Conservation (phyloP, 1,284 basidiomycete genomes). For the Ceratorhiza oryzae-sativae region DNA sequence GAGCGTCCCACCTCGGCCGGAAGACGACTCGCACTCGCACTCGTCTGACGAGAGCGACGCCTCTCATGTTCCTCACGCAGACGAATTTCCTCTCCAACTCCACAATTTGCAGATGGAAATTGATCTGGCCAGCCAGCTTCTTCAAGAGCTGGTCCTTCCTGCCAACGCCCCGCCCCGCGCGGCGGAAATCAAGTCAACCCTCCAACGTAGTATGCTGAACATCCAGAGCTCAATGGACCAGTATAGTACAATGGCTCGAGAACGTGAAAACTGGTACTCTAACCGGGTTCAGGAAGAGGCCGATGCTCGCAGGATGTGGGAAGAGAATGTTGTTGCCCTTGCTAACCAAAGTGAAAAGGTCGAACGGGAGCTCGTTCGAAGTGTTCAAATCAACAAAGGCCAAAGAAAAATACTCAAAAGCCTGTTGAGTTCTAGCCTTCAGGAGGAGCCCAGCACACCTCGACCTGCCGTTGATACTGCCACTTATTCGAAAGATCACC, state of each 20-base stretch:
- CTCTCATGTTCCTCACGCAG: conserved; percentile 66
- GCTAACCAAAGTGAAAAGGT: conserved; percentile 87
- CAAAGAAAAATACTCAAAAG: conserved; percentile 40
- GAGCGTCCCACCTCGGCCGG: neutral
- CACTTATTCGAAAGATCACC: neutral
- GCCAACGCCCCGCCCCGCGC: conserved; percentile 31
- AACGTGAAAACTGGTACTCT: conserved; percentile 85
- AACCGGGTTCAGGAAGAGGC: conserved; percentile 70
- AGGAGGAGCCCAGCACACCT: conserved; percentile 30
- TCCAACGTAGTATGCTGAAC: conserved; percentile 68
- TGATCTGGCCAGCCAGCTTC: conserved; percentile 75
- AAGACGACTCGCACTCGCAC: conserved; percentile 17
- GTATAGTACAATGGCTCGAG: conserved; percentile 75
- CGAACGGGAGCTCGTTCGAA: conserved; percentile 77
- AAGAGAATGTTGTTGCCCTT: conserved; percentile 87
- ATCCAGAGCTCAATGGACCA: conserved; percentile 69
- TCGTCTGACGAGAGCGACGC: conserved; percentile 14
- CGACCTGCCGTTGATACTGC: conserved; percentile 26
- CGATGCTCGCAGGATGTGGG: conserved; percentile 84
- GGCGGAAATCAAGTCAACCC: conserved; percentile 61
- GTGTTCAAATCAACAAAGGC: conserved; percentile 53
- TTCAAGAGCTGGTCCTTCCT: conserved; percentile 60
- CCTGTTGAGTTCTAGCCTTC: conserved; percentile 11
- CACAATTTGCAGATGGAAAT: conserved; percentile 81
- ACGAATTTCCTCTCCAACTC: conserved; percentile 74